Evolutionary conservation across 768 basidiomycete genomes (phyloP).

Genomic region (Rhodosporidiobolus odoratus): DNA sequence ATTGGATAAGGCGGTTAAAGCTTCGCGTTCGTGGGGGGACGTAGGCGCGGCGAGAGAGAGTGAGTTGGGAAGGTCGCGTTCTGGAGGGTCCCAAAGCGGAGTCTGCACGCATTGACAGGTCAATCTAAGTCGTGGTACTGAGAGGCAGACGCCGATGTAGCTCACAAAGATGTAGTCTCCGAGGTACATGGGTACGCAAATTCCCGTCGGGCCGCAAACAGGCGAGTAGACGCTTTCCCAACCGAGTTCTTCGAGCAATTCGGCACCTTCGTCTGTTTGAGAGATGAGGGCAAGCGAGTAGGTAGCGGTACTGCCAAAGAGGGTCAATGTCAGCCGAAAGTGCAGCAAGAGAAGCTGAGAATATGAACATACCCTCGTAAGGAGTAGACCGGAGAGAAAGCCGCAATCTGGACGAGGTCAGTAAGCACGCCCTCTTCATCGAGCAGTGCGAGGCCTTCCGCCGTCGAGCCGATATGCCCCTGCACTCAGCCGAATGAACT

Average conservation of each 20-base stretch:
- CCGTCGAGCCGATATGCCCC: slow-evolving; percentile 53
- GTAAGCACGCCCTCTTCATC: slow-evolving; percentile 94
- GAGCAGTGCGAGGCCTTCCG: slow-evolving; percentile 81
- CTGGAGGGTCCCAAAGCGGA: slow-evolving; percentile 21
- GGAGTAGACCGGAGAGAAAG: slow-evolving; percentile 79
- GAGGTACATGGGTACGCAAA: slow-evolving; percentile 83
- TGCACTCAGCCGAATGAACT: slow-evolving; percentile 44
- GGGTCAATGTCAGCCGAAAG: background rate
- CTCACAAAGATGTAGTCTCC: slow-evolving; percentile 56
- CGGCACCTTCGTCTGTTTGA: slow-evolving; percentile 82
- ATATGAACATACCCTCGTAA: slow-evolving; percentile 71
- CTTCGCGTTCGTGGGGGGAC: slow-evolving; percentile 68
- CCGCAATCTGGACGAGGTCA: slow-evolving; percentile 81
- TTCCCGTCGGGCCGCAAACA: slow-evolving; percentile 75
- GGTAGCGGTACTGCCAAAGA: slow-evolving; percentile 72
- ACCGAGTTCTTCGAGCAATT: slow-evolving; percentile 81
- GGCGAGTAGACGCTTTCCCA: slow-evolving; percentile 91
- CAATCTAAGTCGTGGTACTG: no score
- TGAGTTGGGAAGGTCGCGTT: background rate
- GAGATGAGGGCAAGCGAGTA: slow-evolving; percentile 90
- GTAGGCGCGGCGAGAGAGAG: slow-evolving; percentile 58
- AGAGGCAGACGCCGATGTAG: background rate
- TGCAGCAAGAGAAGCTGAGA: background rate
- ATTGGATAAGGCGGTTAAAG: slow-evolving; percentile 84
- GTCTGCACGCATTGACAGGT: slow-evolving; percentile 22